Evolutionary conservation across 139 green algal genomes (phyloP).

Genomic region (Pleodorina starrii): DNA sequence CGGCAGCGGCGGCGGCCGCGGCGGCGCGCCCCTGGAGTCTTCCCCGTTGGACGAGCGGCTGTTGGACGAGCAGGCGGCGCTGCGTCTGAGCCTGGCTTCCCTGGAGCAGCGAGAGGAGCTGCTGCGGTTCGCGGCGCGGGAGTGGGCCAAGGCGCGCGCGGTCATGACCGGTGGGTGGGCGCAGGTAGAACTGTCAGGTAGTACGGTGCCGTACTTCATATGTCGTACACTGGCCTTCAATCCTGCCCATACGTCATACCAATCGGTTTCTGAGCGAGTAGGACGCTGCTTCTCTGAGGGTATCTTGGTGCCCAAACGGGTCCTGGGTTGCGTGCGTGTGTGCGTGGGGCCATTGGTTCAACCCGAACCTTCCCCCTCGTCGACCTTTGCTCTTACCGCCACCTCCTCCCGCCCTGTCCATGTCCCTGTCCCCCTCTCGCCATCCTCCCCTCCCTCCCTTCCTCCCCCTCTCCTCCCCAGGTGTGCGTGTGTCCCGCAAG

Average conservation of each 20-base stretch:
- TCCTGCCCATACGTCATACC: too few species aligned
- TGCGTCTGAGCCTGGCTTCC: not conserved
- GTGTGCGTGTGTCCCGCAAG: slow-evolving; percentile 36
- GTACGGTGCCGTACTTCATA: too few species aligned
- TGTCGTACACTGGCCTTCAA: too few species aligned
- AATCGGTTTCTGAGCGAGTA: too few species aligned
- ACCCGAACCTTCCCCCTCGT: too few species aligned
- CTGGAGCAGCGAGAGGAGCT: slow-evolving; percentile 5
- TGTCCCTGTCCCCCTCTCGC: not conserved
- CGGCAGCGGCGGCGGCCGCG: not conserved
- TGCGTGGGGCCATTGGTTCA: too few species aligned
- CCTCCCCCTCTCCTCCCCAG: not conserved
- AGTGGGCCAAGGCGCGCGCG: slow-evolving; percentile 22
- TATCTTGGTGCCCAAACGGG: too few species aligned
- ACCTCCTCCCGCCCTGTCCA: not conserved
- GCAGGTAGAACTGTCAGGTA: too few species aligned
- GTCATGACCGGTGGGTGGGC: slow-evolving; percentile 42
- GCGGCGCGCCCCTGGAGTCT: not conserved
- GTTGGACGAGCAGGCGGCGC: slow-evolving; percentile 1
- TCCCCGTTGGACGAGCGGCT: slow-evolving; percentile 11
- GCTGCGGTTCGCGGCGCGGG: slow-evolving; percentile 9
- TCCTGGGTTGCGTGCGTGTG: too few species aligned
- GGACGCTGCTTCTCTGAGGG: too few species aligned
- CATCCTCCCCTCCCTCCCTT: not conserved
- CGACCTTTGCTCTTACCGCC: too few species aligned